phyloP scores from a whole-genome alignment of 176 grass and related monocot genomes.

The Hordeum marinum region DNA sequence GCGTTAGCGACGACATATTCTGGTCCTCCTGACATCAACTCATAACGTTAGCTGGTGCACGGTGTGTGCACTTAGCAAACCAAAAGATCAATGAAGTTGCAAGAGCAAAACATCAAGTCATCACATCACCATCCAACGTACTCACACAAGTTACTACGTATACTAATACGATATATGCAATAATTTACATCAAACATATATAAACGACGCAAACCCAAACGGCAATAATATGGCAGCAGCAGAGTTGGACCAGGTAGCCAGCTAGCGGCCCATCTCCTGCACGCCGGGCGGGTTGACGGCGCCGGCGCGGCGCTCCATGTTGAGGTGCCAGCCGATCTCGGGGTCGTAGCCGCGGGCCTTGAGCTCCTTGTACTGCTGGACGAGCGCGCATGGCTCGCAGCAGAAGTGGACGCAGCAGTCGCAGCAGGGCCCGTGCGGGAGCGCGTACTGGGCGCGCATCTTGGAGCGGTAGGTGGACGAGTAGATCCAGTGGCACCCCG shows the following conservation, averaged over 20 bases:
- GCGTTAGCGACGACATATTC: too few relatives aligned
- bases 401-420: conserved; percentile 74
- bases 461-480: conserved; percentile 54
- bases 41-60: too few relatives aligned
- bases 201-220: too few relatives aligned
- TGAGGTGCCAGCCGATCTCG: conserved; percentile 33
- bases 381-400: conserved; percentile 52
- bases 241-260: not conserved
- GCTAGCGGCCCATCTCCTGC: conserved; percentile 14
- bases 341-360: conserved; percentile 52
- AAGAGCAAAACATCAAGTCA: too few relatives aligned
- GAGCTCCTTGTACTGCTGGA: conserved; percentile 71
- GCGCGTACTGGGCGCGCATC: conserved; percentile 35
- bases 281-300: not conserved
- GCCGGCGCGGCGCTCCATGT: not conserved
- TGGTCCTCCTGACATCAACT: too few relatives aligned
- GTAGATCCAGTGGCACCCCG: conserved; percentile 41
- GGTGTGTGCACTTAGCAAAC: too few relatives aligned
- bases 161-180: too few relatives aligned
- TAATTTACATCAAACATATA: not conserved
- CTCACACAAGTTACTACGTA: too few relatives aligned
- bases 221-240: not conserved
- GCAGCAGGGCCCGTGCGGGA: conserved; percentile 40
- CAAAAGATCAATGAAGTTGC: too few relatives aligned
- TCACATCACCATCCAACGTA: too few relatives aligned